A percentile compares a stretch with the other conserved stretches of the same genome.
phyloP scores from a whole-genome alignment of 2,329 filamentous ascomycete species.

The Aspergillus piperis region DNA sequence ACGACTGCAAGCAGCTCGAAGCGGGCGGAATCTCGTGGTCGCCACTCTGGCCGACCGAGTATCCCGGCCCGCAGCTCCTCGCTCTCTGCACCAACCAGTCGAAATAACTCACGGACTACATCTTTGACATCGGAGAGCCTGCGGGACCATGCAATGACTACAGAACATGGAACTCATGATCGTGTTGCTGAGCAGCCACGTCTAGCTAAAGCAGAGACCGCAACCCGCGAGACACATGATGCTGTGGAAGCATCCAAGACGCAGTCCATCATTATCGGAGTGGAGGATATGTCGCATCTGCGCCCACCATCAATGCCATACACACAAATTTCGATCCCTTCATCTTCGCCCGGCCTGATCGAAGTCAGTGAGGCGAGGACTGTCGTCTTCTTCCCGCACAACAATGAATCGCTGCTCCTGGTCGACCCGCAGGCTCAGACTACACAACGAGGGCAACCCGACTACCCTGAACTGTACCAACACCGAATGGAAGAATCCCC shows the following conservation, averaged over 20 bases:
- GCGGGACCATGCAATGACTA: conserved; percentile 35
- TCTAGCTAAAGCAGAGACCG: conserved; percentile 24
- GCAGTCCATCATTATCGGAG: conserved; percentile 40
- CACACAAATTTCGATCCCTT: conserved; percentile 50
- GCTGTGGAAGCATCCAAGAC: conserved; percentile 34
- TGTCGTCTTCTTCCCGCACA: conserved; percentile 63
- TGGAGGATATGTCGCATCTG: conserved; percentile 42
- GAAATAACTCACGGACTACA: conserved; percentile 46
- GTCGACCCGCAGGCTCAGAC: conserved; percentile 54
- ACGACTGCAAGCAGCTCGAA: conserved; percentile 30
- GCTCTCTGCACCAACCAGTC: conserved; percentile 50
- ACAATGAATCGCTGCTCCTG: conserved; percentile 64
- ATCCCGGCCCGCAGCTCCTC: conserved; percentile 48
- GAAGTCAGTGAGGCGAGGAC: conserved; percentile 65
- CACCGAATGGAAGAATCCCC: conserved; percentile 32
- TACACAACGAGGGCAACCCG: conserved; percentile 31
- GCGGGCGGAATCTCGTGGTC: conserved; percentile 32
- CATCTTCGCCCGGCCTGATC: conserved; percentile 52
- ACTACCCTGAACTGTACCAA: conserved; percentile 14
- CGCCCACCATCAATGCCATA: conserved; percentile 52
- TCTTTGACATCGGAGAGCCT: conserved; percentile 49
- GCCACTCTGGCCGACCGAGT: conserved; percentile 30
- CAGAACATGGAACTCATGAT: conserved; percentile 30
- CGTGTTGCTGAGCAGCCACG: conserved; percentile 20
- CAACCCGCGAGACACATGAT: conserved; percentile 21